Evolutionary conservation across 139 green algal genomes (phyloP).

Genomic region (Microglena sp.): DNA sequence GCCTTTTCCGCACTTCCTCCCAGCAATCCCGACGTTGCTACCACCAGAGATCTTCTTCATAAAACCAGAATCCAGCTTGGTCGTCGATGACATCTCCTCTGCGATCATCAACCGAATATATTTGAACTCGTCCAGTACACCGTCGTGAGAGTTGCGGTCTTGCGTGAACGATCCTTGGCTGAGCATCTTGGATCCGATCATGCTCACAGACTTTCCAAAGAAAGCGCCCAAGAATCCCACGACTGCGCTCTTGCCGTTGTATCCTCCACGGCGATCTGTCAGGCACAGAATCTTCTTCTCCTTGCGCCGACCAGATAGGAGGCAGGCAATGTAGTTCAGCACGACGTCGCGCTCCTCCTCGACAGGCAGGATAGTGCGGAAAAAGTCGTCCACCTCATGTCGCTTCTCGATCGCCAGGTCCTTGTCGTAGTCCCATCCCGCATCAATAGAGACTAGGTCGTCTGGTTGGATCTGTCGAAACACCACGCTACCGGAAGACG

Average conservation of each 20-base stretch:
- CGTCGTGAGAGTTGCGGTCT: slow-evolving; percentile 9
- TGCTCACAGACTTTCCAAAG: neutral
- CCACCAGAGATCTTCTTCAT: neutral
- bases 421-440: neutral
- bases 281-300: neutral
- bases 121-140: neutral
- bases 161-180: neutral
- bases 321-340: neutral
- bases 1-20: neutral
- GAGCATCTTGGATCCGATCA: neutral
- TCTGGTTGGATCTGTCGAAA: neutral
- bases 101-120: neutral
- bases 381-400: neutral
- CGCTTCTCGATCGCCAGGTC: neutral
- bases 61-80: neutral
- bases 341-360: slow-evolving; percentile 1
- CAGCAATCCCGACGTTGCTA: neutral
- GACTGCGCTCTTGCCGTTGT: neutral
- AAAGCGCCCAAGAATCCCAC: neutral
- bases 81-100: neutral
- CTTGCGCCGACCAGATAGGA: slow-evolving; percentile 1
- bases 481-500: neutral
- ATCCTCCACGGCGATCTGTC: neutral
- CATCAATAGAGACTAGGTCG: neutral
- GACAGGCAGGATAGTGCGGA: neutral